Base-by-base conservation (phyloP, 768 basidiomycete genomes). In the Podaxis carcinomalis region DNA sequence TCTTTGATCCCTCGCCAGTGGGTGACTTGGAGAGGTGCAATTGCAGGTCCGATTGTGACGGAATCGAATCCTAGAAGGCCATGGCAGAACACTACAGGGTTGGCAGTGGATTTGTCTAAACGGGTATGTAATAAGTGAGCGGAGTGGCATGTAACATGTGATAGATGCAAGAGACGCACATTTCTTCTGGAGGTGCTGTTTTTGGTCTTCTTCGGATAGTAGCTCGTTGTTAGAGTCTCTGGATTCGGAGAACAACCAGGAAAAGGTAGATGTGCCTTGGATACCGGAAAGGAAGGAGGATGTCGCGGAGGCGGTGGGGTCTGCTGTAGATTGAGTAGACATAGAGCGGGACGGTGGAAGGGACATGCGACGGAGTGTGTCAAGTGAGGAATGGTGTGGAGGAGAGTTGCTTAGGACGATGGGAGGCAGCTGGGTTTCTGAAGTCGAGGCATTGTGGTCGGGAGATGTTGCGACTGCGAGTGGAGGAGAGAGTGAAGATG, bases 1-100 rank as follows among this genome's bases (percentile, higher is more conserved):
- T 98, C 93, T 68, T 90, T 89, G 64, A 99, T 96, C 5, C 97
- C 97, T 39, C 96, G 84, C 97, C 97, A 99, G 72, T 99, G 95
- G 1, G 89, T 82, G 44, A 99, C 93, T 68, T 95, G 87, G 16
- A 98, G 67, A 3, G 93, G 87, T 11, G 88, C 86, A 59, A 89
- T 90, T 49, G 88, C 76, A 1, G 83, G 86, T 1, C 90, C 89
- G 23, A 93, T 88, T 2, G 85, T 89, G 65, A 95, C 83, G 0
- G 86, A 88, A 70, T 95, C 93, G 64, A 95, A 95, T 1, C 93
- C 93, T 6, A 98, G 81, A 1, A 97, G 82, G 7, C 95, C 96
- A 69, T 98, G 96, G 66, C 96, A 98, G 73, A 98, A 98, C 1
- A 98, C 89, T 49, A 98, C 74, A 0, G 96, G 96, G 64, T 93